phyloP scores from a whole-genome alignment of 768 basidiomycete species.

The Neoboletus magnificus region DNA sequence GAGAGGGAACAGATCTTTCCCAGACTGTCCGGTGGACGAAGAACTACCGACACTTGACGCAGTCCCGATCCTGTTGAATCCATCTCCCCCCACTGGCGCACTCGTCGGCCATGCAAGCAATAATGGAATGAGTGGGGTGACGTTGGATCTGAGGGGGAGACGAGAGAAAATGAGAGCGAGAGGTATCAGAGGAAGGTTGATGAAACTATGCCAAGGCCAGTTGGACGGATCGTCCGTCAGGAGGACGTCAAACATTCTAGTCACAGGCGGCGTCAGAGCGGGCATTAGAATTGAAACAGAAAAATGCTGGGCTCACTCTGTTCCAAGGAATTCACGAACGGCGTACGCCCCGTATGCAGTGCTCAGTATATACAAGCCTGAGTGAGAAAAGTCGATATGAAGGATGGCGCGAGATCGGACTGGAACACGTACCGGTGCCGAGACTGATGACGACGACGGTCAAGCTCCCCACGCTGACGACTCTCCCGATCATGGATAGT shows the following conservation, averaged over 20 bases:
- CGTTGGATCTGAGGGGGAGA: constrained; percentile 36
- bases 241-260: constrained; percentile 59
- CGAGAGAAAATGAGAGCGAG: constrained; percentile 64
- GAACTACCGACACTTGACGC: not conserved
- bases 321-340: constrained; percentile 63
- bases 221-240: constrained; percentile 65
- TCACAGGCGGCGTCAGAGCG: not conserved
- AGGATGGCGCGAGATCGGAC: not conserved
- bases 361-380: constrained; percentile 47
- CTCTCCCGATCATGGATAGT: constrained; percentile 49
- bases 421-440: constrained; percentile 51
- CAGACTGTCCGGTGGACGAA: not conserved
- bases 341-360: constrained; percentile 75
- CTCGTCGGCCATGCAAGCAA: constrained; percentile 32
- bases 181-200: constrained; percentile 73
- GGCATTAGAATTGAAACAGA: not conserved
- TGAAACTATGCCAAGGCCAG: constrained; percentile 74
- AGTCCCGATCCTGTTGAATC: not conserved
- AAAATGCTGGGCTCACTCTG: constrained; percentile 45
- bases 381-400: constrained; percentile 5
- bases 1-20: constrained; percentile 24
- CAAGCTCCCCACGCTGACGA: constrained; percentile 48
- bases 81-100: constrained; percentile 16
- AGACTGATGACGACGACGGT: constrained; percentile 52
- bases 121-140: constrained; percentile 24